Evolutionary conservation across 768 basidiomycete genomes (phyloP).

Genomic region (Pulveroboletus sp.): DNA sequence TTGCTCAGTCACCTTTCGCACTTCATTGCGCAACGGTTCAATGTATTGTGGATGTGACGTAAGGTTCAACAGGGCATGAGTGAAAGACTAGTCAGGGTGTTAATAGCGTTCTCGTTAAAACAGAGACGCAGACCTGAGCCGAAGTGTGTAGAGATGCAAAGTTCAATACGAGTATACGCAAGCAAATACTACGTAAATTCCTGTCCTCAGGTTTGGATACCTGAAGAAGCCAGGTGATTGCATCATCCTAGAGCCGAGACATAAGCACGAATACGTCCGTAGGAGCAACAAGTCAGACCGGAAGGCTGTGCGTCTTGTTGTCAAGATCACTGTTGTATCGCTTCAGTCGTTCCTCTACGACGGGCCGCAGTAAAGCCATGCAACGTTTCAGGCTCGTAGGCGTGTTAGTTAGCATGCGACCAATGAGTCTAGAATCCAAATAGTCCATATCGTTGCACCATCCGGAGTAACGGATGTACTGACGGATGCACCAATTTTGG

Average conservation of each 20-base stretch:
- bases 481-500: slow-evolving; percentile 34
- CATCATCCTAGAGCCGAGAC: slow-evolving; percentile 29
- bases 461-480: slow-evolving; percentile 8
- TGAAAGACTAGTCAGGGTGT: slow-evolving; percentile 26
- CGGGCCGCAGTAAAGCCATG: slow-evolving; percentile 27
- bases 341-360: slow-evolving; percentile 32
- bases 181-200: slow-evolving; percentile 26
- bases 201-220: slow-evolving; percentile 24
- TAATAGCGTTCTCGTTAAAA: not conserved
- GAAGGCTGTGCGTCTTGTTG: slow-evolving; percentile 25
- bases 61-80: slow-evolving; percentile 37
- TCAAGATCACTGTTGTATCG: slow-evolving; percentile 23
- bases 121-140: slow-evolving; percentile 23
- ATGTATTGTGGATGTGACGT: slow-evolving; percentile 37
- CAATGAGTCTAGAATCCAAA: slow-evolving; percentile 25
- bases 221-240: slow-evolving; percentile 40
- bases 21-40: slow-evolving; percentile 39
- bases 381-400: slow-evolving; percentile 28
- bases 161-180: slow-evolving; percentile 36
- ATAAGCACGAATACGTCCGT: slow-evolving; percentile 4
- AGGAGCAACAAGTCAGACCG: slow-evolving; percentile 24
- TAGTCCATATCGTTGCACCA: slow-evolving; percentile 13
- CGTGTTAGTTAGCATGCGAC: slow-evolving; percentile 31
- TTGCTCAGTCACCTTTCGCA: slow-evolving; percentile 26
- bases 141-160: slow-evolving; percentile 36